A percentile compares a stretch with the other conserved stretches of the same genome.
Conservation (phyloP, 495 filamentous ascomycete genomes). For the Penicillium manginii region DNA sequence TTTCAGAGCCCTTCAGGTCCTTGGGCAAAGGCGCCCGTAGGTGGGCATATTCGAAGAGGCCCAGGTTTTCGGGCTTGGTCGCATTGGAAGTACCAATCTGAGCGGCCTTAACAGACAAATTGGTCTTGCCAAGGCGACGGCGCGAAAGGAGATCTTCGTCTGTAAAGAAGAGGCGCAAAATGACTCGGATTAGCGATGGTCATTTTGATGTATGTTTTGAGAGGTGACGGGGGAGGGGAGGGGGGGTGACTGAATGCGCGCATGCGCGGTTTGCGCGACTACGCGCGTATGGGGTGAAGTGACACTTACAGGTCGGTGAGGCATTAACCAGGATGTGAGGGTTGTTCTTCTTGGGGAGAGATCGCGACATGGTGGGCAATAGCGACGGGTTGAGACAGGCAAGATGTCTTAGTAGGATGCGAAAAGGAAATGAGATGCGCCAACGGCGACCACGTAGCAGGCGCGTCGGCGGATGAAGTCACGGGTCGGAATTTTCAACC, state of each 20-base stretch:
- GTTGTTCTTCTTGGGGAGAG: slow-evolving; percentile 73
- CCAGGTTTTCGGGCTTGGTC: slow-evolving; percentile 70
- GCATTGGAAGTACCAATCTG: slow-evolving; percentile 66
- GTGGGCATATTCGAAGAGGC: slow-evolving; percentile 93
- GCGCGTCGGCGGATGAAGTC: slow-evolving; percentile 40
- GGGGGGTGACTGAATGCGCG: neutral
- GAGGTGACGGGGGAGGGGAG: slow-evolving; percentile 3
- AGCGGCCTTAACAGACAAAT: slow-evolving; percentile 78
- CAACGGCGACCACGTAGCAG: slow-evolving; percentile 53
- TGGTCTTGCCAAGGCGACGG: slow-evolving; percentile 88
- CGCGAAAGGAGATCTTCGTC: slow-evolving; percentile 82
- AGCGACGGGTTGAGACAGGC: slow-evolving; percentile 10
- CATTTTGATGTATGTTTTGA: slow-evolving; percentile 2
- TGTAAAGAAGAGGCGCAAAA: slow-evolving; percentile 35
- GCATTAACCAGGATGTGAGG: slow-evolving; percentile 75
- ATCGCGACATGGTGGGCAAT: slow-evolving; percentile 59
- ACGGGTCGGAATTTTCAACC: slow-evolving; percentile 15
- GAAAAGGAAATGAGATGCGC: slow-evolving; percentile 32
- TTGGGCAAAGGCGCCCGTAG: slow-evolving; percentile 88
- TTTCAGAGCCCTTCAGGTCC: slow-evolving; percentile 82
- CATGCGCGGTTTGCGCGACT: slow-evolving; percentile 21
- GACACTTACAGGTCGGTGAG: slow-evolving; percentile 63
- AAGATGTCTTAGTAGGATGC: slow-evolving; percentile 19
- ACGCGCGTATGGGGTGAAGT: slow-evolving; percentile 20
- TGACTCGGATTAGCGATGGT: slow-evolving; percentile 32